Percentiles rank a stretch among this genome's conserved stretches.
phyloP scores from a whole-genome alignment of 2,329 filamentous ascomycete species.

The Cladosporium sp. region DNA sequence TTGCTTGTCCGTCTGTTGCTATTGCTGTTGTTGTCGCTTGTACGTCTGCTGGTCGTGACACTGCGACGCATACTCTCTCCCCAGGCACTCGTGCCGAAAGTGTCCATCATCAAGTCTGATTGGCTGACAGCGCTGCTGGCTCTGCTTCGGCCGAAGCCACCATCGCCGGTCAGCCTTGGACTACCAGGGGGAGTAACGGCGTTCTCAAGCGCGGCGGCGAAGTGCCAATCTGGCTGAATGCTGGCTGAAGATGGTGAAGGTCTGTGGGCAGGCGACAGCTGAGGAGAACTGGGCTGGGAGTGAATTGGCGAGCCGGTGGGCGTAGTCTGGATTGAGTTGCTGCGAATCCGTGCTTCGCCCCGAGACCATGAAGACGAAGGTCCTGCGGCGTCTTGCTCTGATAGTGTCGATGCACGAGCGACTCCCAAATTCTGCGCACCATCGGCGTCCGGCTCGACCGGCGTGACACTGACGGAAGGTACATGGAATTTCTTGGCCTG shows the following conservation, averaged over 20 bases:
- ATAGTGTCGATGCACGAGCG: conserved; percentile 17
- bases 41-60: conserved; percentile 55
- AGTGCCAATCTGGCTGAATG: conserved; percentile 41
- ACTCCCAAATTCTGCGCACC: conserved; percentile 14
- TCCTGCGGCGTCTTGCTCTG: conserved; percentile 1
- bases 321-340: conserved; percentile 26
- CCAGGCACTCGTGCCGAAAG: conserved; percentile 87
- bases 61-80: conserved; percentile 86
- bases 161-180: conserved; percentile 16
- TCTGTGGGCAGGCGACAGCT: conserved; percentile 18
- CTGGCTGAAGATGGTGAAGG: conserved; percentile 22
- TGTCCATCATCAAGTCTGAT: conserved; percentile 75
- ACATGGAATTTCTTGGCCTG: conserved; percentile 29
- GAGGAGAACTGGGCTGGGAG: conserved; percentile 13
- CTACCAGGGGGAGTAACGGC: conserved; percentile 29
- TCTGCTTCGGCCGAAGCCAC: conserved; percentile 47
- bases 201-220: conserved; percentile 40
- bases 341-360: conserved; percentile 20
- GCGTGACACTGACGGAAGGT: conserved; percentile 28
- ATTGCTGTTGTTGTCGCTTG: background rate
- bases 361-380: background rate
- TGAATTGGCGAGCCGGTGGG: conserved; percentile 2
- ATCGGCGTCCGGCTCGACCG: conserved; percentile 18
- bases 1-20: background rate
- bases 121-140: conserved; percentile 68